Conservation (phyloP, 2,329 filamentous ascomycete species). For the Aspergillus nomiae region DNA sequence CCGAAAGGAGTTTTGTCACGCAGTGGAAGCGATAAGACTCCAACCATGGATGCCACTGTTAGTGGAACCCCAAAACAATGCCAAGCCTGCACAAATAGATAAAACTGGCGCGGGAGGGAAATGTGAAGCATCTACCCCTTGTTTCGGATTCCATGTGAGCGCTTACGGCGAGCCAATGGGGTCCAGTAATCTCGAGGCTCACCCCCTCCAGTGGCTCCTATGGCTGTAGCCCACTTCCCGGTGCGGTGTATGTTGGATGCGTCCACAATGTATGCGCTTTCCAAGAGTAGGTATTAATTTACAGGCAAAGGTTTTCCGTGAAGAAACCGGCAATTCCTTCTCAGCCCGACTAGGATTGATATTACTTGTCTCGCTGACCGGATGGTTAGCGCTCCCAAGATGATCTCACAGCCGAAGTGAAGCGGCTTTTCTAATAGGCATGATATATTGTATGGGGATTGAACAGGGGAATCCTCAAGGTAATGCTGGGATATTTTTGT, state of each 20-base stretch:
- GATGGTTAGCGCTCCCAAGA: neutral
- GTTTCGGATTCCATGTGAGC: slow-evolving; percentile 37
- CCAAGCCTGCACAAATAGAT: slow-evolving; percentile 31
- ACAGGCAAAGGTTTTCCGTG: neutral
- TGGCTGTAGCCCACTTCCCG: slow-evolving; percentile 10
- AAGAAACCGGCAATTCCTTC: neutral
- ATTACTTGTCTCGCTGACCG: neutral
- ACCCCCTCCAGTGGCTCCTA: slow-evolving; percentile 10
- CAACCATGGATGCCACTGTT: slow-evolving; percentile 1
- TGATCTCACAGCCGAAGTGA: neutral
- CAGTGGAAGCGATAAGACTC: neutral
- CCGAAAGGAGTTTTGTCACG: neutral
- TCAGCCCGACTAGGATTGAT: neutral
- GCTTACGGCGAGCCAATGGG: slow-evolving; percentile 34
- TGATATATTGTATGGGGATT: neutral
- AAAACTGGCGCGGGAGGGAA: slow-evolving; percentile 38
- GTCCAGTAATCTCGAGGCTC: slow-evolving; percentile 5
- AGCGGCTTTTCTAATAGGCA: neutral
- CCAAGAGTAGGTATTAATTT: neutral
- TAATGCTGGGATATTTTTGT: neutral
- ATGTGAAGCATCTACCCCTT: slow-evolving; percentile 37
- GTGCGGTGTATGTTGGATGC: neutral
- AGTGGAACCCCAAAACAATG: slow-evolving; percentile 19
- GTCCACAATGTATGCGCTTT: neutral
- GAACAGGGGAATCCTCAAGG: neutral